Conservation (phyloP, 371 early-diverging fungal genomes). For the Mucor plumbeus region DNA sequence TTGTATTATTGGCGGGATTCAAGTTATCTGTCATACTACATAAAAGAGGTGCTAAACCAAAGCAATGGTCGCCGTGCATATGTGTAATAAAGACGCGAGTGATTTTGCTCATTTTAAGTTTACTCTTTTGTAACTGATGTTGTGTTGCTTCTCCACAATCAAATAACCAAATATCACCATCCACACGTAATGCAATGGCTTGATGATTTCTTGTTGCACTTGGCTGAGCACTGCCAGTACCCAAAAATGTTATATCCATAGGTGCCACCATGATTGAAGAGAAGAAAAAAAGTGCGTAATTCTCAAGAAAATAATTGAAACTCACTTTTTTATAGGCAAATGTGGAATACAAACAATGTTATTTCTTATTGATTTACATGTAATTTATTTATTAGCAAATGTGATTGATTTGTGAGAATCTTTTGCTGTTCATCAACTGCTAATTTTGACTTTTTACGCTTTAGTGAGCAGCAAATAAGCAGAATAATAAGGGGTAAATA, state of each 20-base stretch:
- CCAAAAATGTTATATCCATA: slow-evolving; percentile 67
- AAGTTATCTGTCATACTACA: slow-evolving; percentile 56
- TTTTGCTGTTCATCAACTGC: neutral
- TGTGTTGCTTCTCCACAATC: slow-evolving; percentile 83
- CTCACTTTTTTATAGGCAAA: neutral
- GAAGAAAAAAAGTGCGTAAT: neutral
- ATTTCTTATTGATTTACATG: neutral
- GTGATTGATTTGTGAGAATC: neutral
- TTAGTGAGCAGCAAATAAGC: slow-evolving; percentile 12
- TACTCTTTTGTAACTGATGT: slow-evolving; percentile 63
- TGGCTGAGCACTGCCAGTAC: slow-evolving; percentile 78
- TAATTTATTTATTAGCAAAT: neutral
- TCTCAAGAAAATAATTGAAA: neutral
- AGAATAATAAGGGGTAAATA: slow-evolving; percentile 16
- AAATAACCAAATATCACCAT: slow-evolving; percentile 65
- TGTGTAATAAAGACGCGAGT: slow-evolving; percentile 63
- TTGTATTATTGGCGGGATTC: slow-evolving; percentile 26
- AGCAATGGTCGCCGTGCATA: slow-evolving; percentile 71
- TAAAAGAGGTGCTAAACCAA: slow-evolving; percentile 60
- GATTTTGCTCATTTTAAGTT: slow-evolving; percentile 49
- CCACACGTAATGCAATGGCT: slow-evolving; percentile 57
- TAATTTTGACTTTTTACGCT: slow-evolving; percentile 1
- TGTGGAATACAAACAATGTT: neutral
- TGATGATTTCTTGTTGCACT: slow-evolving; percentile 73
- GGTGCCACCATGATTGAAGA: slow-evolving; percentile 29